Conservation (phyloP, 73 alveolate species). For the Loxodes magnus region DNA sequence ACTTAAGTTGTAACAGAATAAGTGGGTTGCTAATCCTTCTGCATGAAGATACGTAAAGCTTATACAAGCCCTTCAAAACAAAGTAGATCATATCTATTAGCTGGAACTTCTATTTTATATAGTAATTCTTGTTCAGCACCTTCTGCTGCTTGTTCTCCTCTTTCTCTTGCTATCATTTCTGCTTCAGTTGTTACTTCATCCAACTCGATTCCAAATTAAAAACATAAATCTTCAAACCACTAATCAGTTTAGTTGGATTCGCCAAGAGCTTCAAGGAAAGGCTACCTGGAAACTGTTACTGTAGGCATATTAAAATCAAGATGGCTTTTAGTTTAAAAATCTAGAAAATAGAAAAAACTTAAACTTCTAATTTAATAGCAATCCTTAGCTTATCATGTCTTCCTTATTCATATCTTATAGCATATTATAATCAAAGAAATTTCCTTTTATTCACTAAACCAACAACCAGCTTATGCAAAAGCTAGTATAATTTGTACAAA, state of each 20-base stretch:
- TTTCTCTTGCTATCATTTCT: slow-evolving; percentile 41
- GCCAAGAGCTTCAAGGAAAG: background rate
- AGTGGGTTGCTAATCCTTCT: slow-evolving; percentile 7
- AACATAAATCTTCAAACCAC: slow-evolving; percentile 83
- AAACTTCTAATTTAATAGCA: no score
- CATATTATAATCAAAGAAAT: no score
- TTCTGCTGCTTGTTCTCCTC: slow-evolving; percentile 19
- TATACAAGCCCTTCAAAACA: slow-evolving; percentile 88
- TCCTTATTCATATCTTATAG: no score
- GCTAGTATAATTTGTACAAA: no score
- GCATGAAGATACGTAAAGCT: slow-evolving; percentile 50
- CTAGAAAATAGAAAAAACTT: no score
- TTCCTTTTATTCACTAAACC: no score
- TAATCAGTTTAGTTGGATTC: slow-evolving; percentile 45
- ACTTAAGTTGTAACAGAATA: background rate
- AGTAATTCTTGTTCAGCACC: slow-evolving; percentile 38
- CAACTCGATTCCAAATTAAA: slow-evolving; percentile 90
- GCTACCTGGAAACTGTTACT: slow-evolving; percentile 7
- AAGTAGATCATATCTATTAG: slow-evolving; percentile 86
- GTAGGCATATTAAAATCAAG: slow-evolving; percentile 7
- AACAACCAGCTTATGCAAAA: no score
- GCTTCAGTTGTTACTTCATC: slow-evolving; percentile 80
- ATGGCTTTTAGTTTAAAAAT: no score
- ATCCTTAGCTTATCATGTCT: no score
- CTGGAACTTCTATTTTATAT: slow-evolving; percentile 85